phyloP scores from a whole-genome alignment of 192 early-diverging fungal species.

The Coemansia sp. region DNA sequence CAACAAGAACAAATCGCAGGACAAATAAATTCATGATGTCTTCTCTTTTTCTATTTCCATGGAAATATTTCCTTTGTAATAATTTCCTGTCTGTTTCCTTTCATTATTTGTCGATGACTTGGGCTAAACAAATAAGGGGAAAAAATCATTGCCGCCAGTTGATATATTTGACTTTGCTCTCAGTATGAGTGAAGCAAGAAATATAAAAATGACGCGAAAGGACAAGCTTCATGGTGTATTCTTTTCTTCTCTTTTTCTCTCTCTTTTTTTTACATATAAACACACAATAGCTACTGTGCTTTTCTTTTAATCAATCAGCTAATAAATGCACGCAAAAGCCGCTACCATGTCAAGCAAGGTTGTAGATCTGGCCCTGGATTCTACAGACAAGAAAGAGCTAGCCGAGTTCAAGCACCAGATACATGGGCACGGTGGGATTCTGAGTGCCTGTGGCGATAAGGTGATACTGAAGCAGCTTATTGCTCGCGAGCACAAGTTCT shows the following conservation, averaged over 20 bases:
- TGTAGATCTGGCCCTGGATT: neutral
- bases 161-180: too few species aligned
- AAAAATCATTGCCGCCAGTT: too few species aligned
- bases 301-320: too few species aligned
- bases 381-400: neutral
- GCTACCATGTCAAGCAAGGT: neutral
- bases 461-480: slow-evolving; percentile 72
- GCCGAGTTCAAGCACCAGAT: slow-evolving; percentile 69
- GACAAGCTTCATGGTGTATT: too few species aligned
- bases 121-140: too few species aligned
- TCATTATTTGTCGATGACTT: too few species aligned
- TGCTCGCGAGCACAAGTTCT: slow-evolving; percentile 70
- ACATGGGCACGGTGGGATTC: slow-evolving; percentile 73
- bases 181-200: too few species aligned
- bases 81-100: too few species aligned
- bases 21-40: slow-evolving; percentile 13
- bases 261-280: neutral
- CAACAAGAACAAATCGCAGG: slow-evolving; percentile 22
- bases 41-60: slow-evolving; percentile 15
- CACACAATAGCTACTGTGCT: neutral
- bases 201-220: too few species aligned
- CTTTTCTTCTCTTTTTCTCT: neutral
- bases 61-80: neutral
- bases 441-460: slow-evolving; percentile 62
- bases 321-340: too few species aligned